Evolutionary conservation across 306 rosid genomes (phyloP), one percentile per base, ranked within the genome.

Genomic region (Luffa aegyptiaca): DNA sequence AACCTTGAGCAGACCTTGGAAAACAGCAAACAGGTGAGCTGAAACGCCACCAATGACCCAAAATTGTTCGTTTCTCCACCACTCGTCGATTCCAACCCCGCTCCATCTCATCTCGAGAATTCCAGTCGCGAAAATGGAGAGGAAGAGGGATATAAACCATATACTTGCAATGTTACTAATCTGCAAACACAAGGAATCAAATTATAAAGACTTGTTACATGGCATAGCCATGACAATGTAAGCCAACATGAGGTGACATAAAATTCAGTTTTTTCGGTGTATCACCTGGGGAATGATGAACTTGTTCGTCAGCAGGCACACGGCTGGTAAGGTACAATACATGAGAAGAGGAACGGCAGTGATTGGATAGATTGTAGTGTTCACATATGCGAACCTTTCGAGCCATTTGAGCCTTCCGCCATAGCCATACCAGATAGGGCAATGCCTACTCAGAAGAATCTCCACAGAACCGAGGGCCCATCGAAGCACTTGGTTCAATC

Each of bases 101-200:
- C 98, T 95, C 98, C 98, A 95, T 80, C 98, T 86, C 98, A 95
- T 95, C 92, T 95, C 98, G 5, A 95, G 97, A 77, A 95, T 92
- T 82, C 98, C 97, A 0, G 98, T 95, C 0, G 98, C 98, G 9
- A 95, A 95, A 88, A 95, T 95, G 84, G 98, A 95, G 64, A 95
- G 87, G 79, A 95, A 95, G 89, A 95, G 98, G 26, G 98, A 84
- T 44, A 95, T 90, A 70, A 95, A 95, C 98, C 98, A 95, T 82
- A 95, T 87, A 84, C 98, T 95, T 0, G 98, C 98, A 77, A 95
- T 53, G 93, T 95, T 92, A 80, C 98, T 95, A 74, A 95, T 95
- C 98, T 95, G 97, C 89, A 89, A 69, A 48, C 75, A 75, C 3
- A 46, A 37, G 14, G 10, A 84, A 68, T 18, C 77, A 39, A 55